Base-by-base conservation (phyloP, 1,139 yeast species). In the Debaryomyces fabryi region DNA sequence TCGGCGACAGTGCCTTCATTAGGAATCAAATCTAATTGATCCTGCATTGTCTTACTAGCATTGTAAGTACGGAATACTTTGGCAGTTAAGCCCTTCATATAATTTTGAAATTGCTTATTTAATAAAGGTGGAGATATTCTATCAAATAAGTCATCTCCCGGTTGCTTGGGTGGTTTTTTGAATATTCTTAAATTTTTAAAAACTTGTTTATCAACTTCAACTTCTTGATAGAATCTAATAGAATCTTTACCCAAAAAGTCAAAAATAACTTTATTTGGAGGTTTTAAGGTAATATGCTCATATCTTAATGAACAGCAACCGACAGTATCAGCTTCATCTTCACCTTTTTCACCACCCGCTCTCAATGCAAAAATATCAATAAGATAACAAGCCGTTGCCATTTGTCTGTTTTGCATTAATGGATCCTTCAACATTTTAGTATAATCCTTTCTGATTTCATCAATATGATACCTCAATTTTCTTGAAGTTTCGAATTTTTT, bases 331-430 rank as follows among this genome's bases (percentile, higher is more conserved):
- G 98, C 98, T 64, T 92, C 97, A 60, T 93, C 98, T 8, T 92
- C 98, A 15, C 95, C 89, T 66, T 92, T 92, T 69, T 93, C 98
- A 58, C 97, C 97, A 64, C 98, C 98, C 0, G 98, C 98, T 86
- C 98, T 88, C 54, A 93, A 78, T 0, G 98, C 98, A 63, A 91
- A 86, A n/a, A 86, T 83, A 72, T 93, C 99, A 63, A 93, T 92
- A 46, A 93, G 78, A 65, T 92, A 93, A 45, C 93, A 89, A 2
- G 97, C 97, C 1, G 96, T 89, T 3, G 98, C 97, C 64, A 92
- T 82, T 70, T 93, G 98, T 53, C 99, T 79, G 49, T 88, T 89
- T 49, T 84, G 81, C 96, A 89, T 92, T 46, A 87, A 67, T 53
- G 82, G 83, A 56, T 88, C 86, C 61, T 85, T 88, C 52, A 93